These are phyloP conservation scores for Nitzschia sp. DNA, from an alignment of 108 stramenopile species.

Conservation along the genomic window DNA sequence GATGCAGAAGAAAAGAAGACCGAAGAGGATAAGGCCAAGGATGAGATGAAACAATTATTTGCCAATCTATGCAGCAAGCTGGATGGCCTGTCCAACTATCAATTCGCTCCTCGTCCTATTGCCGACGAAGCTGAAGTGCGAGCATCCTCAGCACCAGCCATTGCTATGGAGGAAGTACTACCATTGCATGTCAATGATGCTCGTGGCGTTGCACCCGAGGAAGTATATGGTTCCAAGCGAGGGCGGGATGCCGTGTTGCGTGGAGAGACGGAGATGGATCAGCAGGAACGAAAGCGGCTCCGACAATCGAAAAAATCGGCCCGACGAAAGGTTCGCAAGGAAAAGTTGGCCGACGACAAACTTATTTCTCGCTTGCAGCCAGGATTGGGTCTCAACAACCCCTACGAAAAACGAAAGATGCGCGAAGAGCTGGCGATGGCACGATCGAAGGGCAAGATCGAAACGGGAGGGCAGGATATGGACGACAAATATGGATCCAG, in stretches of 20 bases:
- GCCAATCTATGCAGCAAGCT: constrained; percentile 89
- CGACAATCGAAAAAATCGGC: constrained; percentile 90
- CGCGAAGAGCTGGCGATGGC: constrained; percentile 86
- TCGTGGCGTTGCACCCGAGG: constrained; percentile 92
- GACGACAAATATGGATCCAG: constrained; percentile 85
- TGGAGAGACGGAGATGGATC: constrained; percentile 86
- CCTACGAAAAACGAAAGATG: constrained; percentile 91
- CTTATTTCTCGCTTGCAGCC: constrained; percentile 89
- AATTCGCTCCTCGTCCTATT: constrained; percentile 94
- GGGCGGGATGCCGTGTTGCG: constrained; percentile 88
- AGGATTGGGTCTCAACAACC: constrained; percentile 92
- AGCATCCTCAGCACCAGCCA: constrained; percentile 79
- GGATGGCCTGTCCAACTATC: constrained; percentile 97
- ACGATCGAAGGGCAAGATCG: constrained; percentile 81
- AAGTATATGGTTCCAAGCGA: constrained; percentile 87
- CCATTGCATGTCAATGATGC: constrained; percentile 91
- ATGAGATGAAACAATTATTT: constrained; percentile 86
- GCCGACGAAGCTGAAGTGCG: constrained; percentile 88
- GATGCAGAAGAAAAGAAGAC: constrained; percentile 79
- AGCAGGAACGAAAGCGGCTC: constrained; percentile 87
- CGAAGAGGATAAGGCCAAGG: constrained; percentile 83
- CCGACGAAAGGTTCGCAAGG: constrained; percentile 86
- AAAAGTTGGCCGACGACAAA: constrained; percentile 86
- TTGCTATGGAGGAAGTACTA: constrained; percentile 97
- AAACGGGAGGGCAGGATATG: constrained; percentile 61